Conservation (phyloP, 2,329 filamentous ascomycete species). For the Fusarium camptoceras region DNA sequence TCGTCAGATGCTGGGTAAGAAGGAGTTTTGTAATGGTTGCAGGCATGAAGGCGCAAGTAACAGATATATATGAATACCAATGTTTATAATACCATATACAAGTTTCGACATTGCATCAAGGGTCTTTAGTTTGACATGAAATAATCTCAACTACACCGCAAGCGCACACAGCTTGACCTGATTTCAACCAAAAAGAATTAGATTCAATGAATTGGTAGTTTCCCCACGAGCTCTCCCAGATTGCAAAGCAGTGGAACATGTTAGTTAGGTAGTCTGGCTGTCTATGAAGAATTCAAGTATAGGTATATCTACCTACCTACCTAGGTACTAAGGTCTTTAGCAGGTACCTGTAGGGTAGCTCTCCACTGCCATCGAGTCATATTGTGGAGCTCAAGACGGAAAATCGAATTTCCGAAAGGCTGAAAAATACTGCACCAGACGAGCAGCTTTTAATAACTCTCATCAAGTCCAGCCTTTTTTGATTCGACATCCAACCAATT, state of each 20-base stretch:
- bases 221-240: not conserved
- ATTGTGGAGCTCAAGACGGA: not conserved
- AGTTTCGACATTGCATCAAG: not conserved
- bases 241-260: not conserved
- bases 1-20: constrained; percentile 27
- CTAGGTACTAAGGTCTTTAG: too few relatives aligned
- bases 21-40: constrained; percentile 33
- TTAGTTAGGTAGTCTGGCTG: not conserved
- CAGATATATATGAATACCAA: constrained; percentile 38
- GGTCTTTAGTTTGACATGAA: not conserved
- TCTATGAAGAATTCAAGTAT: not conserved
- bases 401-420: constrained; percentile 23
- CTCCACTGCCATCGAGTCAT: not conserved
- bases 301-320: not conserved
- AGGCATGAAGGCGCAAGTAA: constrained; percentile 33
- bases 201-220: not conserved
- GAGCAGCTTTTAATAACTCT: constrained; percentile 19
- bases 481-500: constrained; percentile 40
- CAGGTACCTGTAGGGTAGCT: too few relatives aligned
- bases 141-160: not conserved
- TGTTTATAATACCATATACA: constrained; percentile 23
- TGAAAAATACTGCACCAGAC: constrained; percentile 42
- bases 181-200: not conserved
- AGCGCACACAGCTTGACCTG: not conserved
- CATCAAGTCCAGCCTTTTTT: constrained; percentile 22